phyloP scores from a whole-genome alignment of 1,284 basidiomycete species.

The Rhodotorula sp. region DNA sequence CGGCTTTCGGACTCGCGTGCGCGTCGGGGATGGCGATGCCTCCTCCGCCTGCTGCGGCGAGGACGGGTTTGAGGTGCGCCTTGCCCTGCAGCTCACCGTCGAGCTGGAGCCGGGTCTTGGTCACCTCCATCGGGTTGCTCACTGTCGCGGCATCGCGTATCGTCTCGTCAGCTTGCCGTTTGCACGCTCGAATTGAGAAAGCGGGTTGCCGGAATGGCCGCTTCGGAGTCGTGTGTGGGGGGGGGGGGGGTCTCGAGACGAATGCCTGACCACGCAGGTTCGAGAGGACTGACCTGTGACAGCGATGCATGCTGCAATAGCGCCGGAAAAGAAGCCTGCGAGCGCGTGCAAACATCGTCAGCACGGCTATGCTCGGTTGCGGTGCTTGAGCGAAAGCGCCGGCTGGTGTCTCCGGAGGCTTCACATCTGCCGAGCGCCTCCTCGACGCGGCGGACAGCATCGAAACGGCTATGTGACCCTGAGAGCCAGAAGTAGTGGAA shows the following conservation, averaged over 20 bases:
- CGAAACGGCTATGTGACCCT: too few relatives aligned
- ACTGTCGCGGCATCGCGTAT: constrained; percentile 11
- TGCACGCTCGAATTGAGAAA: background rate
- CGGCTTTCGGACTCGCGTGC: constrained; percentile 6
- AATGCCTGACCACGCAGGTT: too few relatives aligned
- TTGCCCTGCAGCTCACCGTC: constrained; percentile 72
- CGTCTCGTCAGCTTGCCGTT: background rate
- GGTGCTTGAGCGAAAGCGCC: too few relatives aligned
- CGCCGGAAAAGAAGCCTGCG: constrained; percentile 72
- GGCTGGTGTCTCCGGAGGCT: too few relatives aligned
- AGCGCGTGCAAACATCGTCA: too few relatives aligned
- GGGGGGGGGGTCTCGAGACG: background rate
- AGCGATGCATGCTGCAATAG: constrained; percentile 80
- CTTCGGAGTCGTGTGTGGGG: background rate
- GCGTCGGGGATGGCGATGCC: constrained; percentile 5
- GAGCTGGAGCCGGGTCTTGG: constrained; percentile 89
- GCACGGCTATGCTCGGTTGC: too few relatives aligned
- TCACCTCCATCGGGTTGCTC: constrained; percentile 63
- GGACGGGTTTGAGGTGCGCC: constrained; percentile 48
- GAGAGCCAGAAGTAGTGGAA: too few relatives aligned
- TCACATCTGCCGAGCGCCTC: too few relatives aligned
- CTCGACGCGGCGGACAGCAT: too few relatives aligned
- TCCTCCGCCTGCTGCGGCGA: background rate
- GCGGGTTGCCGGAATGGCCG: background rate
- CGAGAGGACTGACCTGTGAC: constrained; percentile 52